phyloP scores from a whole-genome alignment of 495 filamentous ascomycete genomes.

The Lepraria neglecta region DNA sequence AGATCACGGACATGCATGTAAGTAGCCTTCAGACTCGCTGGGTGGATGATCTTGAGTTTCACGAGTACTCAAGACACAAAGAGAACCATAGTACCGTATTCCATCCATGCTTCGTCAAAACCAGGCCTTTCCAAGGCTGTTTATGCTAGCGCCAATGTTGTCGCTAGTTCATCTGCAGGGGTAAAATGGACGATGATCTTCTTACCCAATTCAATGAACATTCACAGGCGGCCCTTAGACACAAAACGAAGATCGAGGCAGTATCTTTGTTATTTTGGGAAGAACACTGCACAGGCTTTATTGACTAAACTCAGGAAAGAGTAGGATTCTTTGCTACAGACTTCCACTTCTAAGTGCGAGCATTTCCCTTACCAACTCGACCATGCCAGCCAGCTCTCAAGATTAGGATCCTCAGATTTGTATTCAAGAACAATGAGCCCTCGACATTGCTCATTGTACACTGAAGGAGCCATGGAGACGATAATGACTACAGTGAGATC shows the following conservation, averaged over 20 bases:
- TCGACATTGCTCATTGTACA: background rate
- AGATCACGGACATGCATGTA: background rate
- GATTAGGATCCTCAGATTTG: background rate
- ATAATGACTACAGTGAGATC: no score
- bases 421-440: background rate
- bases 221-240: background rate
- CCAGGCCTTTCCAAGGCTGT: background rate
- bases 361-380: background rate
- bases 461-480: background rate
- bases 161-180: background rate
- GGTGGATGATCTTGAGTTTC: no score
- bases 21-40: background rate
- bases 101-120: background rate
- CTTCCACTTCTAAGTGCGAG: background rate
- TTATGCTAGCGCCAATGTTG: background rate
- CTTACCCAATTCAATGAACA: background rate
- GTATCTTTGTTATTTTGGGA: no score
- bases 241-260: background rate
- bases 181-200: background rate
- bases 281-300: background rate
- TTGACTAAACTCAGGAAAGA: background rate
- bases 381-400: background rate
- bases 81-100: background rate
- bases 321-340: background rate
- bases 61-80: background rate